Percentiles rank a stretch among this genome's conserved stretches.
These are phyloP conservation scores for Phanerochaete sordida DNA, from an alignment of 768 basidiomycete species.

Conservation along the genomic window DNA sequence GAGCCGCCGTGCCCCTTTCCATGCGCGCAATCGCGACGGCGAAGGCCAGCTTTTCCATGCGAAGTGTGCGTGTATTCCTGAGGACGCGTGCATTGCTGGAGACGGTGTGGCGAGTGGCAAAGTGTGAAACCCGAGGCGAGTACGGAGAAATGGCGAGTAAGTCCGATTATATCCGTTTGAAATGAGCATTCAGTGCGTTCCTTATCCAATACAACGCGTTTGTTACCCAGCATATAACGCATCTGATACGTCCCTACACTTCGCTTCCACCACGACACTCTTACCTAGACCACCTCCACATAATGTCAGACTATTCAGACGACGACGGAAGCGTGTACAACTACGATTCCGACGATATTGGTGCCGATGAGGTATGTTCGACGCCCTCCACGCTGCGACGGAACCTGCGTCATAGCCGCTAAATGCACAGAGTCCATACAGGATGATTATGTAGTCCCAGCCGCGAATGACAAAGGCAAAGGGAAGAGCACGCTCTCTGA, in stretches of 20 bases:
- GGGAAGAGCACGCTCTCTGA: slow-evolving; percentile 17
- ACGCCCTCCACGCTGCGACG: neutral
- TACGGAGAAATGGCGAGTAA: too few relatives aligned
- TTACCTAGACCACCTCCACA: neutral
- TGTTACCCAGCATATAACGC: neutral
- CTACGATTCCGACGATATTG: slow-evolving; percentile 22
- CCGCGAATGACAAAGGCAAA: slow-evolving; percentile 22
- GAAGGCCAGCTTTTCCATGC: too few relatives aligned
- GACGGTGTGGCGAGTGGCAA: neutral
- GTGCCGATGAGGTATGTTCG: slow-evolving; percentile 17
- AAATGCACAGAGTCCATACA: slow-evolving; percentile 12
- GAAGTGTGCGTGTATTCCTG: neutral
- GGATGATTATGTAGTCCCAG: slow-evolving; percentile 20
- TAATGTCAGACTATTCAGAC: slow-evolving; percentile 28
- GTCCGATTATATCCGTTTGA: too few relatives aligned
- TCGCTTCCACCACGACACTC: neutral
- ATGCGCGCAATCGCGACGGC: too few relatives aligned
- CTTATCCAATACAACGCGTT: neutral
- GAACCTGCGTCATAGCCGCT: neutral
- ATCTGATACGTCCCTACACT: neutral
- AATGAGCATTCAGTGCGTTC: too few relatives aligned
- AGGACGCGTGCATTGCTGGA: neutral
- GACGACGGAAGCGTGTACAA: slow-evolving; percentile 17
- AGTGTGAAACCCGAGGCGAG: neutral
- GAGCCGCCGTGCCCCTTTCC: too few relatives aligned